Evolutionary conservation across 208 protist genomes (phyloP).

Genomic region (Leishmania arabica): DNA sequence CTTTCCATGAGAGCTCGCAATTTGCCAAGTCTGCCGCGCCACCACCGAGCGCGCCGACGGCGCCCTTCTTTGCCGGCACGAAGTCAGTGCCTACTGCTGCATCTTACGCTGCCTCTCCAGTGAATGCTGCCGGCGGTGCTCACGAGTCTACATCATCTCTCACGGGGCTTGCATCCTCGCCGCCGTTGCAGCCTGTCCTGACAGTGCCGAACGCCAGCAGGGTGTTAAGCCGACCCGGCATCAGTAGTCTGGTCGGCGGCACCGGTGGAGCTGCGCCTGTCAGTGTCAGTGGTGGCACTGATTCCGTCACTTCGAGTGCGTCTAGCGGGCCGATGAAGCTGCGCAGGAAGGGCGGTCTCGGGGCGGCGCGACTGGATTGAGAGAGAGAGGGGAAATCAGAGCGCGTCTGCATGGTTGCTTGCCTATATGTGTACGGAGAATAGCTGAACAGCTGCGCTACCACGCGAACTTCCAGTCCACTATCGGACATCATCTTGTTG

Average conservation of each 20-base stretch:
- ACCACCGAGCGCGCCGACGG: neutral
- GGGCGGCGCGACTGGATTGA: slow-evolving; percentile 46
- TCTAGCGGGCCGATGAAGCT: slow-evolving; percentile 51
- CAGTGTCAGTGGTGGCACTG: neutral
- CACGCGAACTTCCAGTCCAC: neutral
- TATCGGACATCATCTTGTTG: neutral
- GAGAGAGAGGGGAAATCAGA: neutral
- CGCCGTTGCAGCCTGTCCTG: neutral
- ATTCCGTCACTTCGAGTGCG: neutral
- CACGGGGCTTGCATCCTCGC: neutral
- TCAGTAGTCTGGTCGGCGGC: neutral
- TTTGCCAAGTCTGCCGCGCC: neutral
- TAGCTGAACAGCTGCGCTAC: neutral
- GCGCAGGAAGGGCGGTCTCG: slow-evolving; percentile 56
- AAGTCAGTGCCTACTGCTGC: neutral
- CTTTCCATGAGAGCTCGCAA: neutral
- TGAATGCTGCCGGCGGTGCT: neutral
- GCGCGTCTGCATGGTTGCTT: neutral
- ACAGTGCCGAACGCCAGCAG: neutral
- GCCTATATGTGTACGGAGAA: too few relatives aligned
- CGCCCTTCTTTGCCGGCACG: slow-evolving; percentile 6
- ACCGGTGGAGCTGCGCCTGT: neutral
- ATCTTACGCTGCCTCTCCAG: neutral
- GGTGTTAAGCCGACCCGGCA: neutral
- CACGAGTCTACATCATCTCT: neutral